phyloP scores from a whole-genome alignment of 495 filamentous ascomycete species.

The Mycothermus thermophilus region DNA sequence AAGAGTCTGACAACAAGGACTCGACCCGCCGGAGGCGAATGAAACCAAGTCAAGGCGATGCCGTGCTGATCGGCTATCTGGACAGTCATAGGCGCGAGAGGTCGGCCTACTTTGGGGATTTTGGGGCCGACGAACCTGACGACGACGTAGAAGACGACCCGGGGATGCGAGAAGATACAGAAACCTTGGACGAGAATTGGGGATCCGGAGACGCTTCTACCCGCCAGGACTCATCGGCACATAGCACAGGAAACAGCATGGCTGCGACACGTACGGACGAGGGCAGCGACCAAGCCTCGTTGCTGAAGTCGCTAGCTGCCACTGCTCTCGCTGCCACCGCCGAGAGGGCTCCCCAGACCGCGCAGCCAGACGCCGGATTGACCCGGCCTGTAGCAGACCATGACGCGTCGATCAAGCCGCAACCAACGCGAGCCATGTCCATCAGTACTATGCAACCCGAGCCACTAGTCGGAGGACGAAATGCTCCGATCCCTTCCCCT shows the following conservation, averaged over 20 bases:
- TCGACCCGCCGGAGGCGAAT: constrained; percentile 31
- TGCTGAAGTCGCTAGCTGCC: too few relatives aligned
- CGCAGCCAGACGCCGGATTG: too few relatives aligned
- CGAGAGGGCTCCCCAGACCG: too few relatives aligned
- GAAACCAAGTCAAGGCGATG: constrained; percentile 37
- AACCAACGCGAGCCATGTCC: constrained; percentile 7
- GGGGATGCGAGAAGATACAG: not conserved
- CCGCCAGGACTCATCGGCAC: too few relatives aligned
- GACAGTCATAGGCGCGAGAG: constrained; percentile 36
- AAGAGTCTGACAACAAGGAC: constrained; percentile 23
- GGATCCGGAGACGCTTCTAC: constrained; percentile 11
- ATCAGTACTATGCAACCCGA: constrained; percentile 11
- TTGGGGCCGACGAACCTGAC: constrained; percentile 4
- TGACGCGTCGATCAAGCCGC: too few relatives aligned
- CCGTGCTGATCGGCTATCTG: constrained; percentile 38
- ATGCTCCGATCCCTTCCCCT: constrained; percentile 1
- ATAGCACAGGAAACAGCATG: too few relatives aligned
- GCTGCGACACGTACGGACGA: too few relatives aligned
- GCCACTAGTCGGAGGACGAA: constrained; percentile 9
- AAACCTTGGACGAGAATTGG: constrained; percentile 4
- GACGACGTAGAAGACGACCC: constrained; percentile 11
- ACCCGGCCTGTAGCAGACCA: too few relatives aligned
- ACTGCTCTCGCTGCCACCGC: too few relatives aligned
- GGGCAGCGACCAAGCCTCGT: too few relatives aligned
- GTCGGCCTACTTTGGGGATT: constrained; percentile 28